Evolutionary conservation across 2,329 filamentous ascomycete genomes (phyloP).

Genomic region (Sclerotinia trifoliorum): DNA sequence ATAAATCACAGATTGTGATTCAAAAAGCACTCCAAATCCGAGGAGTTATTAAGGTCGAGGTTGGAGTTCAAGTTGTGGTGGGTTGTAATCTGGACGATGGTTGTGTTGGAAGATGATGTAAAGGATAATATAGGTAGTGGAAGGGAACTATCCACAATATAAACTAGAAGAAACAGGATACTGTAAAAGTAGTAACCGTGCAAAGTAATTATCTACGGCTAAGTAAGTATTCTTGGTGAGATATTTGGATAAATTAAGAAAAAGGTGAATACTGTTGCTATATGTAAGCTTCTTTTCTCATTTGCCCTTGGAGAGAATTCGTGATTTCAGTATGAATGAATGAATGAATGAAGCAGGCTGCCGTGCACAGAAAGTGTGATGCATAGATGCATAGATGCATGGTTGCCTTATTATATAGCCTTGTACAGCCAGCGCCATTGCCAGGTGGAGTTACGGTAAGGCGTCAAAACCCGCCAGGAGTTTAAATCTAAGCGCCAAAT

Average conservation of each 20-base stretch:
- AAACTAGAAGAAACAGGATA: background rate
- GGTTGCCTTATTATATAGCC: background rate
- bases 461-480: conserved; percentile 4
- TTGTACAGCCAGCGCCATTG: background rate
- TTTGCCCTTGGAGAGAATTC: background rate
- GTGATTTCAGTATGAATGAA: background rate
- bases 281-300: background rate
- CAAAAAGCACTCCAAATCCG: background rate
- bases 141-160: conserved; percentile 10
- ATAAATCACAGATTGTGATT: conserved; percentile 3
- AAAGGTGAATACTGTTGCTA: background rate
- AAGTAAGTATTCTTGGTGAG: background rate
- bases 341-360: too few species aligned
- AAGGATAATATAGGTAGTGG: background rate
- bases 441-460: background rate
- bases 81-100: background rate
- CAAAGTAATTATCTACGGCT: background rate
- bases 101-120: conserved; percentile 18
- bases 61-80: background rate
- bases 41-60: background rate
- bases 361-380: background rate
- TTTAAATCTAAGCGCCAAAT: conserved; percentile 8
- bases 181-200: background rate
- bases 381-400: background rate
- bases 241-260: background rate